Base-by-base conservation (phyloP, 805 yeast genomes). In the Spathaspora girioi region DNA sequence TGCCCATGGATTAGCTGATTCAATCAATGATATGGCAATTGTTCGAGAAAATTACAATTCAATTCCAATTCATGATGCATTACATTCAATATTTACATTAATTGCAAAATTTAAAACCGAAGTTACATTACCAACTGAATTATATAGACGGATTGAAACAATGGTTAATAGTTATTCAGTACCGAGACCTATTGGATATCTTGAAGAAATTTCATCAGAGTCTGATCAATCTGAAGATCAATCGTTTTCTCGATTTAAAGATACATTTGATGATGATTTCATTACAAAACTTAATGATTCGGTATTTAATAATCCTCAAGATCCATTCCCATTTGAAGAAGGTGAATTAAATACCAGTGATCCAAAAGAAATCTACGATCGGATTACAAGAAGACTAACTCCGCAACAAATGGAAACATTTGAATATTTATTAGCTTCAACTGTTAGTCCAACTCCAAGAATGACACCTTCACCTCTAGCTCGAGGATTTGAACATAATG, bases 1-100 rank as follows among this genome's bases (percentile, higher is more conserved):
- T 23, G 74, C 74, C 10, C 65, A 62, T 41, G 64, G 59, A 7
- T 59, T 62, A 8, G 60, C 63, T 12, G 64, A 59, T 40, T 53
- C 63, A 7, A 58, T 61, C 6, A 54, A 56, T 41, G 47, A 45
- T 20, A 18, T 45, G 23, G 19, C 47, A 14, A 11, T 45, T 11
- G 38, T 45, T 4, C n/a, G 27, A 23, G 47, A 45, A 14, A 35
- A 31, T 45, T 45, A 17, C 14, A 45, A 45, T 45, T 14, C 47
- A 35, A 14, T 45, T 1, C 47, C 47, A 1, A 31, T 35, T 19
- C 47, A 45, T 9, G 47, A 45, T 20, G 40, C 47, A 12, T 53
- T 57, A 42, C 54, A 60, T 29, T 55, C 59, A 14, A 49, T 62
- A n/a, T 62, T 61, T 47, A 48, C 48, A 12, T 52, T 59, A 43